Evolutionary conservation across 2,329 filamentous ascomycete species (phyloP).

Genomic region (Neofusicoccum umdonicola): DNA sequence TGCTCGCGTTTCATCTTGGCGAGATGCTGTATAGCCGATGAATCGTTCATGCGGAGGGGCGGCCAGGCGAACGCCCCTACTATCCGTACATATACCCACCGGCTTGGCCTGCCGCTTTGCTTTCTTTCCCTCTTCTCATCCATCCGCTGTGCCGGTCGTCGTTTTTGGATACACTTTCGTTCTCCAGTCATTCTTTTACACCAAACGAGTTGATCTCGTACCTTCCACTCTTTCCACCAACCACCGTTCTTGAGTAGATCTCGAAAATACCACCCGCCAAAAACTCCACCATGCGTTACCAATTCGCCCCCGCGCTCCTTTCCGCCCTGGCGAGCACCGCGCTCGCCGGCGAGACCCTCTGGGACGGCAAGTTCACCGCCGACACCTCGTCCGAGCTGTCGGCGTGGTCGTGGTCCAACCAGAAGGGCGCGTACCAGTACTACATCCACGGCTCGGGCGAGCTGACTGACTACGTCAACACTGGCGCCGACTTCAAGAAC

Average conservation of each 20-base stretch:
- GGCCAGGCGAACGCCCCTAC: neutral
- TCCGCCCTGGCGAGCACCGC: slow-evolving; percentile 4
- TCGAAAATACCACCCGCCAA: neutral
- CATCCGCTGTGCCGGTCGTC: slow-evolving; percentile 13
- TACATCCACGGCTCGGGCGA: slow-evolving; percentile 67
- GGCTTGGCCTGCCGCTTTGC: neutral
- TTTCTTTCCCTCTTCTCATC: neutral
- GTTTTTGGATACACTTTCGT: slow-evolving; percentile 12
- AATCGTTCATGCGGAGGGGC: neutral
- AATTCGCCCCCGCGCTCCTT: neutral
- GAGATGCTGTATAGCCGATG: slow-evolving; percentile 1
- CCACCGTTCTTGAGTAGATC: slow-evolving; percentile 12
- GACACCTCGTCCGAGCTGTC: slow-evolving; percentile 44
- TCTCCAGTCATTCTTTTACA: slow-evolving; percentile 10
- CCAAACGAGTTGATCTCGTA: slow-evolving; percentile 16
- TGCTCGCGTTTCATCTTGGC: slow-evolving; percentile 9
- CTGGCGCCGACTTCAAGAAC: slow-evolving; percentile 63
- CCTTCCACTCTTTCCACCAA: slow-evolving; percentile 1
- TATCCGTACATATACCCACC: slow-evolving; percentile 5
- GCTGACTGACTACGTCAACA: slow-evolving; percentile 60
- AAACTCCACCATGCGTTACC: slow-evolving; percentile 1
- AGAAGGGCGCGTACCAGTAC: slow-evolving; percentile 70
- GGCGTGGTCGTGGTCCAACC: slow-evolving; percentile 68
- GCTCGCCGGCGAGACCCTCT: slow-evolving; percentile 37
- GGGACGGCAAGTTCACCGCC: slow-evolving; percentile 67